Evolutionary conservation across 2,329 filamentous ascomycete genomes (phyloP), one percentile per base, ranked within the genome.

Genomic region (Pseudogymnoascus sp.): DNA sequence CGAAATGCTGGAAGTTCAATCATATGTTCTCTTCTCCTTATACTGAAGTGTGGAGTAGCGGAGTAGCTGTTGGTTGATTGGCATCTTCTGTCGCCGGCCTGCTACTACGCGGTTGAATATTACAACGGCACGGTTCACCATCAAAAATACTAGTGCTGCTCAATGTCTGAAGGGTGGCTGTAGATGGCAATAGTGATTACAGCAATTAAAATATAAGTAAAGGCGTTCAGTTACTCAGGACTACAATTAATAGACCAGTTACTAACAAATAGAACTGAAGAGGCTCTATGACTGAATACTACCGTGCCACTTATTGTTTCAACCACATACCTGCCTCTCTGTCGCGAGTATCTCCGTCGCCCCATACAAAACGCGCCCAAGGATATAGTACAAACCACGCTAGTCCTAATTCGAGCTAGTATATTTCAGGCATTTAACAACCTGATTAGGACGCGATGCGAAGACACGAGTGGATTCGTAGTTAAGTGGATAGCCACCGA

Each of bases 401-500:
- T 56, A 56, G 17, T 33, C 26, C 29, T 7, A 33, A 19, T 19
- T 15, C 11, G 6, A 1, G 33, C 29, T 56, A 56, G 50, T 15
- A 11, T 9, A 56, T 19, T 33, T 56, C 29, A 56, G 50, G 50
- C 50, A 33, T 56, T 56, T 56, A 56, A 56, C 29, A 56, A 56
- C 50, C 19, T 33, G 50, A 56, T 2, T 10, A 56, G 29, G 50
- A 56, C 50, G 50, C 50, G 50, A 56, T 56, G 50, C 29, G 50
- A 56, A 56, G 50, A 56, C 46, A 53, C 29, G 50, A 56, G 50
- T 56, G 46, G 46, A 53, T 53, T 53, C 46, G 26, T 53, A 53
- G 46, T 9, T 21, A 56, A 56, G 50, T 56, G 50, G 50, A 29
- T 56, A 33, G 50, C 29, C 50, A 56, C 50, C 29, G 50, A 56